Percentiles rank a stretch among this genome's conserved stretches.
Evolutionary conservation across 1,139 yeast genomes (phyloP).

Genomic region (Saccharomyces uvarum): DNA sequence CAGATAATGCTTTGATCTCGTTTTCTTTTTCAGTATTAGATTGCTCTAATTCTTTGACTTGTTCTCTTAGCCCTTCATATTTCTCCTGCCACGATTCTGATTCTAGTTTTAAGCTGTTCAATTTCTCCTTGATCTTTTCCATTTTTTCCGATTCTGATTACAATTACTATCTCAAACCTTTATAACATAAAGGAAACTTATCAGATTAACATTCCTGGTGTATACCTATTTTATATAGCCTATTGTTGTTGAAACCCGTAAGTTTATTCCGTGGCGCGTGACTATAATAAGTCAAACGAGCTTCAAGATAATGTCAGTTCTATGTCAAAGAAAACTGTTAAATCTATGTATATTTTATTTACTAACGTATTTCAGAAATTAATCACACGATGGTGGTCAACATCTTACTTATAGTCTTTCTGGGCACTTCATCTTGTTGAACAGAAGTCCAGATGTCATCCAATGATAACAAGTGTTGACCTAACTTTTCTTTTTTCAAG

Average conservation of each 20-base stretch:
- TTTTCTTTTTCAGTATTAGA: slow-evolving; percentile 68
- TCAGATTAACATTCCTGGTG: neutral
- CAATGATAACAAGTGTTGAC: slow-evolving; percentile 5
- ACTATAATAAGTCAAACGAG: neutral
- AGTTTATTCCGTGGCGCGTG: neutral
- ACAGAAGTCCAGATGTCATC: neutral
- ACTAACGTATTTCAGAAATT: neutral
- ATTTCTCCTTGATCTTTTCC: slow-evolving; percentile 44
- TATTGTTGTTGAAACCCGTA: neutral
- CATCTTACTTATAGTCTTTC: neutral
- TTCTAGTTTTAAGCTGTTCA: slow-evolving; percentile 83
- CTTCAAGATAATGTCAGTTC: neutral
- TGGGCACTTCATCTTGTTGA: neutral
- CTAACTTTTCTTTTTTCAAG: slow-evolving; percentile 27
- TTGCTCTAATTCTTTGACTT: slow-evolving; percentile 85
- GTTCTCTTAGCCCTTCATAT: slow-evolving; percentile 76
- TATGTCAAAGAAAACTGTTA: neutral
- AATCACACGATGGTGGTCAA: neutral
- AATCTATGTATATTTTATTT: neutral
- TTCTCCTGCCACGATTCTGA: slow-evolving; percentile 97
- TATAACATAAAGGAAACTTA: neutral
- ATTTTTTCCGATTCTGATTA: slow-evolving; percentile 10
- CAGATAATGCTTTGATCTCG: slow-evolving; percentile 79
- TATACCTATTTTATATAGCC: neutral
- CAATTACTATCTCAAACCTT: slow-evolving; percentile 2